Evolutionary conservation across 2,329 filamentous ascomycete genomes (phyloP), one percentile per base, ranked within the genome.

Genomic region (Trichoderma koningii): DNA sequence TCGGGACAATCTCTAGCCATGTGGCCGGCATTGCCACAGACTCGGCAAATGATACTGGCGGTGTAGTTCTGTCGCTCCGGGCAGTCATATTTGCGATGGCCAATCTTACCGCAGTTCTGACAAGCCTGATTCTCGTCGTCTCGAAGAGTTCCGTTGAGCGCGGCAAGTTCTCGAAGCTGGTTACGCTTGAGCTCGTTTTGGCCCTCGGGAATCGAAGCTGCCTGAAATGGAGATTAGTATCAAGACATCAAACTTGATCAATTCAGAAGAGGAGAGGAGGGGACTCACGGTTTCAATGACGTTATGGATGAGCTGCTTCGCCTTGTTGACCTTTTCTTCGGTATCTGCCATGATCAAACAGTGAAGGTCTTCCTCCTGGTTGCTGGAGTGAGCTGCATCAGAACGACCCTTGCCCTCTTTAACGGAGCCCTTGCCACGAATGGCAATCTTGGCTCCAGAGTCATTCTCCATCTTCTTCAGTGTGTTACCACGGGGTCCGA

Each of bases 341-440:
- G 94, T 98, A 75, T 99, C 95, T 74, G 95, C 95, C 95, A 99
- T 99, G 81, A 99, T 98, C 76, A 99, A 83, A 80, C 95, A 99
- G 81, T 99, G 95, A 65, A 99, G 85, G 78, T 99, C 95, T 81
- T 99, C 95, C 83, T 99, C 95, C 85, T 99, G 95, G 84, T 99
- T 99, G 86, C 95, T 98, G 78, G 94, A 93, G 80, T 99, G 95
- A 82, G 95, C 95, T 73, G 95, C 95, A 79, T 99, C 95, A 82
- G 95, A 98, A 71, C 95, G 93, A 71, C 95, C 95, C 79, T 99
- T 99, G 83, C 95, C 95, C 86, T 99, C 95, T 81, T 99, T 99
- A 77, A 99, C 95, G 73, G 95, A 99, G 77, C 95, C 95, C 82
- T 99, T 99, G 83, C 95, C 95, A 80, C 95, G 94, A 76, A 99